Evolutionary conservation across 2,329 filamentous ascomycete species (phyloP), one percentile per base, ranked within the genome.

Genomic region (Monilinia fructicola): DNA sequence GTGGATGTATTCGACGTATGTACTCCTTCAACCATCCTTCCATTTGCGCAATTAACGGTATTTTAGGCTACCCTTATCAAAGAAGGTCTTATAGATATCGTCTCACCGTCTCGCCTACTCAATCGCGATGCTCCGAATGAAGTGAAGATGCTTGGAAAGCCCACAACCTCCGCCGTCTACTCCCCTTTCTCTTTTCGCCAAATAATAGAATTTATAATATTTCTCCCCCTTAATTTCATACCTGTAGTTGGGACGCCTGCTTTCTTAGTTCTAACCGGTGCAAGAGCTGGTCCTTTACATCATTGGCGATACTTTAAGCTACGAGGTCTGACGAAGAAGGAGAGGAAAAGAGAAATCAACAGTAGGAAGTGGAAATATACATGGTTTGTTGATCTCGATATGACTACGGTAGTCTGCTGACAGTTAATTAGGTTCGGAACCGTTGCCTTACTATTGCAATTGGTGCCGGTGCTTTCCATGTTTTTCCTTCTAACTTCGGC

Each of bases 261-360:
- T 69, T 99, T 97, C 77, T 84, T 99, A 68, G 78, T 97, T 66
- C 84, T 97, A 71, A 97, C 93, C 0, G 95, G 94, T 1, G 92
- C 93, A 56, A 84, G 94, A 35, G 87, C 92, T 6, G 94, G 95
- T 0, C 95, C 94, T 42, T 85, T 98, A 38, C 89, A 95, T 65
- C 93, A 97, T 73, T 95, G 93, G 82, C 84, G 95, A 67, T 97
- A 95, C 82, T 97, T 93, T 76, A 86, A 93, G 73, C 81, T 99
- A 59, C 83, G 88, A 52, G 91, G 89, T 0, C 82, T 96, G 70
- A 85, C 85, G 52, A 92, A 89, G 77, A 87, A 90, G 72, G 86
- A 96, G 75, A 84, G 87, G 70, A 91, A 91, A 73, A 81, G 81
- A 38, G 92, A 90, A 73, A 85, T 94, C 38, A 83, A 83, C 67